Evolutionary conservation across 345 rosid genomes (phyloP).

Genomic region (Lepidium didymum): DNA sequence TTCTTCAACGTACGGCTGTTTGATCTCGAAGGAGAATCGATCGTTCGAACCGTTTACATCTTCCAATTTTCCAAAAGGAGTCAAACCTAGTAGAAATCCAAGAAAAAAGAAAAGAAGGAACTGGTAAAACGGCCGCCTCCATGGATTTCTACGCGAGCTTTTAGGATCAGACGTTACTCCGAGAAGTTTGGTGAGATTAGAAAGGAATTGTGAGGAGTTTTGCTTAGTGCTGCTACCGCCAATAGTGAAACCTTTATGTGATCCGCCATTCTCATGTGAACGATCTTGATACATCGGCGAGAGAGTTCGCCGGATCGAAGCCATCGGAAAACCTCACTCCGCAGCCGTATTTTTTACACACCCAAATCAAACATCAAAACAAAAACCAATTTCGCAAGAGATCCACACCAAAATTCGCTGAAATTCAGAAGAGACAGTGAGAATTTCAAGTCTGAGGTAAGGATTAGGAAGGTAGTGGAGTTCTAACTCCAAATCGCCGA

Average conservation of each 20-base stretch:
- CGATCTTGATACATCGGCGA: constrained; percentile 73
- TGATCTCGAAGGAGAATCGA: constrained; percentile 63
- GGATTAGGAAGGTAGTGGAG: background rate
- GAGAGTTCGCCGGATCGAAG: constrained; percentile 84
- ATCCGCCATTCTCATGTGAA: constrained; percentile 40
- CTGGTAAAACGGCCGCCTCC: constrained; percentile 56
- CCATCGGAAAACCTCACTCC: constrained; percentile 37
- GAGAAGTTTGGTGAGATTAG: constrained; percentile 15
- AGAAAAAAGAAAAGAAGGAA: constrained; percentile 55
- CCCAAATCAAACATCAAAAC: constrained; percentile 2
- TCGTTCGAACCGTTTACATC: constrained; percentile 24
- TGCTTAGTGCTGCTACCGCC: constrained; percentile 32
- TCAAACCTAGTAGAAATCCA: constrained; percentile 61
- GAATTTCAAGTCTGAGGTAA: background rate
- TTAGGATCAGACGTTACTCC: constrained; percentile 29
- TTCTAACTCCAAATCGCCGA: background rate
- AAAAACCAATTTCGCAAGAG: background rate
- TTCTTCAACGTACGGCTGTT: constrained; percentile 45
- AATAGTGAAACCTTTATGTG: constrained; percentile 31
- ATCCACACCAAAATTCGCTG: background rate
- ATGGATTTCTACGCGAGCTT: constrained; percentile 38
- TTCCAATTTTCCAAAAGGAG: constrained; percentile 53
- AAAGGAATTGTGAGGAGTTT: constrained; percentile 30
- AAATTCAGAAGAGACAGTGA: background rate
- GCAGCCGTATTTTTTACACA: background rate